phyloP scores from a whole-genome alignment of 176 grass and related monocot species.

The Aegilops bicornis region DNA sequence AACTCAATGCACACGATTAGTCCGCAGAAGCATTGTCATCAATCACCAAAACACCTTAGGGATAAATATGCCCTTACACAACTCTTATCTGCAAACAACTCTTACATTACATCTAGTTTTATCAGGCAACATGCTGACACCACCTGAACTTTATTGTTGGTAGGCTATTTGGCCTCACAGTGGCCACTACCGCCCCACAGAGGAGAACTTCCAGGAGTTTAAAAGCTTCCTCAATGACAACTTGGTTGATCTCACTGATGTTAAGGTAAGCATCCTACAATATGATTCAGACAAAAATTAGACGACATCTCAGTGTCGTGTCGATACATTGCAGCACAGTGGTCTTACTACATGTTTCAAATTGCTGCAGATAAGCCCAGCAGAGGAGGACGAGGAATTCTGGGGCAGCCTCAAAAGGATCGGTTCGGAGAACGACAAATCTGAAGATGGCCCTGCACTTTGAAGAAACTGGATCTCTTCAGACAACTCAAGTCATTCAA shows the following conservation, averaged over 20 bases:
- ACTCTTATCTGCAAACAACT: too few relatives aligned
- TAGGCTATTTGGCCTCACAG: too few relatives aligned
- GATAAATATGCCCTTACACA: too few relatives aligned
- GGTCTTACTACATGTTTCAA: neutral
- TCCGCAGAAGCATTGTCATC: too few relatives aligned
- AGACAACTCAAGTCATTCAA: neutral
- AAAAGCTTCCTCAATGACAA: constrained; percentile 78
- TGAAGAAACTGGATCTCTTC: neutral
- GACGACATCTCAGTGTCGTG: neutral
- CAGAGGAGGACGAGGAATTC: constrained; percentile 71
- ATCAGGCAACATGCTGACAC: too few relatives aligned
- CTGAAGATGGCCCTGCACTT: neutral
- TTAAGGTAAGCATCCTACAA: constrained; percentile 51
- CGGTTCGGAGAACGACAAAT: constrained; percentile 29
- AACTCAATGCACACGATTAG: too few relatives aligned
- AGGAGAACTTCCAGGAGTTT: constrained; percentile 89
- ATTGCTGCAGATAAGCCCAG: constrained; percentile 66
- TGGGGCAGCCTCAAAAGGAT: constrained; percentile 51
- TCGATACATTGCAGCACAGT: neutral
- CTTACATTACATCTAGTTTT: too few relatives aligned
- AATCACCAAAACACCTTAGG: too few relatives aligned
- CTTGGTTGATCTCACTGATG: constrained; percentile 74
- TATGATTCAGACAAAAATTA: constrained; percentile 2
- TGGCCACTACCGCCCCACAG: constrained; percentile 43
- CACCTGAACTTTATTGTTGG: too few relatives aligned